Base-by-base conservation (phyloP, 192 early-diverging fungal genomes). In the Rhizophlyctis rosea region DNA sequence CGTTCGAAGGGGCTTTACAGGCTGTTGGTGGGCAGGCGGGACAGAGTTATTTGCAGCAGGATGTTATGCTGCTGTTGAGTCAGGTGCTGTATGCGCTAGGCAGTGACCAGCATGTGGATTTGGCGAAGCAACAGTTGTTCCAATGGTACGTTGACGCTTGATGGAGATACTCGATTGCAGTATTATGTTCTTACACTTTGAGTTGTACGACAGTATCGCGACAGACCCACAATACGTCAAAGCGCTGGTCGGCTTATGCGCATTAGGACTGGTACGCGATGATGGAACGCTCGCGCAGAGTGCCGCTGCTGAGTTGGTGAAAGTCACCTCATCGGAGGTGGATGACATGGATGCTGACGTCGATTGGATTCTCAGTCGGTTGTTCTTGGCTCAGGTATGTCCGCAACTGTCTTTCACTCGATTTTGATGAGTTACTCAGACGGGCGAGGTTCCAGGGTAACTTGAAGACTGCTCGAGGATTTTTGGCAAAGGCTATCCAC, bases 61-160 rank as follows among this genome's bases (percentile, higher is more conserved):
- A 86, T 34, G 84, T 91, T 1, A 77, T 87, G 9, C 78, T 94
- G 2, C 61, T 91, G 50, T 66, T 98, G 57, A 86, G 86, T 51
- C 89, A 94, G 71, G 93, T 95, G 0, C 77, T 98, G 51, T 95
- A 91, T 88, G 91, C 91, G 1, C 71, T 97, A 31, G 92, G 91
- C 31, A 85, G 83, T 3, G 77, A 79, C 29, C 87, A 90, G 59
- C 91, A 96, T 60, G 70, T 86, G 16, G 75, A 68, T 3, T 72
- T 93, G 33, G 92, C 91, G 30, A 89, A 90, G 64, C 81, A 91
- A 34, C 82, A 94, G 61, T 72, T 96, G 52, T 76, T 95, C 52
- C 56, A 72, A 49, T 87, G 88, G 85, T 86, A 71, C 60, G 32
- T 54, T 14, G 30, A 21, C 29, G n/a, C n/a, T n/a, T n/a, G n/a